phyloP scores from a whole-genome alignment of 176 grass and related monocot species.

The Cenchrus americanus region DNA sequence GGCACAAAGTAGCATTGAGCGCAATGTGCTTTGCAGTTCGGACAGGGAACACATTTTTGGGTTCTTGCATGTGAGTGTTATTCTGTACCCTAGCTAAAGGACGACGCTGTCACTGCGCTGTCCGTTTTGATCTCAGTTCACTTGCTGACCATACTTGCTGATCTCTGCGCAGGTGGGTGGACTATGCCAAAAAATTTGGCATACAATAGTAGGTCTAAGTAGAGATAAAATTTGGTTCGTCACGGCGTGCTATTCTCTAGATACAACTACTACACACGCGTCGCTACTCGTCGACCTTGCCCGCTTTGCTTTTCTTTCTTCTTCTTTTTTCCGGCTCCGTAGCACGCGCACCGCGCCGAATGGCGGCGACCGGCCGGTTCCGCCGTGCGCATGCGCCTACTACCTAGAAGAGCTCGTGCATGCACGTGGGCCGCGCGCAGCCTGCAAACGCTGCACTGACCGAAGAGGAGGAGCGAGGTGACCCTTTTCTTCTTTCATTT shows the following conservation, averaged over 20 bases:
- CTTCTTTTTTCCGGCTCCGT: too few species aligned
- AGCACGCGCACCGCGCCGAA: too few species aligned
- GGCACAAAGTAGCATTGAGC: conserved; percentile 60
- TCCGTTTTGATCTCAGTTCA: conserved; percentile 26
- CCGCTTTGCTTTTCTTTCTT: not conserved
- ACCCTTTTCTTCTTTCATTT: too few species aligned
- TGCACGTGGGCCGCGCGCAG: too few species aligned
- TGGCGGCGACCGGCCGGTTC: too few species aligned
- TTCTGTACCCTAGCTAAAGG: conserved; percentile 3
- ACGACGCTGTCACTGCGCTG: conserved; percentile 1
- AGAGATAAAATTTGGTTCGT: conserved; percentile 6
- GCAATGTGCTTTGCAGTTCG: conserved; percentile 94
- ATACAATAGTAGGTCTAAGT: conserved; percentile 66
- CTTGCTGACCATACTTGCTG: conserved; percentile 37
- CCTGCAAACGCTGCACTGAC: too few species aligned
- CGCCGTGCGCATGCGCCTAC: too few species aligned
- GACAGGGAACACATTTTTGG: conserved; percentile 96
- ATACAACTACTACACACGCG: too few species aligned
- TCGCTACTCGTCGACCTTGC: not conserved
- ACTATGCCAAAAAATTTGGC: conserved; percentile 75
- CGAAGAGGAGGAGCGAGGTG: too few species aligned
- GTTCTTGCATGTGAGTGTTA: conserved; percentile 85
- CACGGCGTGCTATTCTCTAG: not conserved
- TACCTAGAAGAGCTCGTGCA: too few species aligned
- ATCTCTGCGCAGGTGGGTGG: conserved; percentile 80